Evolutionary conservation across 129 eudicot species (phyloP), one percentile per base, ranked within the genome.

Genomic region (Centaurea solstitialis): DNA sequence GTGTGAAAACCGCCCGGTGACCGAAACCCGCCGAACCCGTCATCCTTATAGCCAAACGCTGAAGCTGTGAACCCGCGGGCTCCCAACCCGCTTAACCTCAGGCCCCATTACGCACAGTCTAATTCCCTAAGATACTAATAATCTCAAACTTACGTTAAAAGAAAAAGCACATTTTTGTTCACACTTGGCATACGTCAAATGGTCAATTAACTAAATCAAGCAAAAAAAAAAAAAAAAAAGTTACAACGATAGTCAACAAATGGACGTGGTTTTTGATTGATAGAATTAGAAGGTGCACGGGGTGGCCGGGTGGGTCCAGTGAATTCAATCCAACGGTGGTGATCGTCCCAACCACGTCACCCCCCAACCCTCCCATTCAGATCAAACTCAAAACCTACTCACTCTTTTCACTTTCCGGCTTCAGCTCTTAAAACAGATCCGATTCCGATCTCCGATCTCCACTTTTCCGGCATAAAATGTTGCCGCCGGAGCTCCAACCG

Each of bases 401-500:
- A 75, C 76, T 35, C 81, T 35, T 38, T 28, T 82, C 82, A 71
- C 82, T 77, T 26, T 8, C 66, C 86, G 40, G 10, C 86, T 26
- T 38, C 77, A 76, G 47, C 86, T 68, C 50, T 39, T 7, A 73
- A 9, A 6, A 38, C 79, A 73, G 83, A 83, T 83, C 87, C 83
- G 76, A 66, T 21, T 79, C 30, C 30, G 30, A 26, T 26, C 73
- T 79, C 30, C 30, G 30, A 26, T 26, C 73, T 72, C 33, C 73
- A 79, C 45, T n/a, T 47, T 30, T 8, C 85, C 88, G 91, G 87
- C 80, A 80, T 80, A 77, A 26, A 35, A 94, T 94, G 98, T 70
- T 94, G 39, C 92, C 95, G 78, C 97, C 98, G 93, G 98, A 94
- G 82, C 97, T 94, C 73, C 93, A 94, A 76, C 72, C 98, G 17